Evolutionary conservation across 2,329 filamentous ascomycete genomes (phyloP), one percentile per base, ranked within the genome.

Genomic region (Tympanopsis confertula): DNA sequence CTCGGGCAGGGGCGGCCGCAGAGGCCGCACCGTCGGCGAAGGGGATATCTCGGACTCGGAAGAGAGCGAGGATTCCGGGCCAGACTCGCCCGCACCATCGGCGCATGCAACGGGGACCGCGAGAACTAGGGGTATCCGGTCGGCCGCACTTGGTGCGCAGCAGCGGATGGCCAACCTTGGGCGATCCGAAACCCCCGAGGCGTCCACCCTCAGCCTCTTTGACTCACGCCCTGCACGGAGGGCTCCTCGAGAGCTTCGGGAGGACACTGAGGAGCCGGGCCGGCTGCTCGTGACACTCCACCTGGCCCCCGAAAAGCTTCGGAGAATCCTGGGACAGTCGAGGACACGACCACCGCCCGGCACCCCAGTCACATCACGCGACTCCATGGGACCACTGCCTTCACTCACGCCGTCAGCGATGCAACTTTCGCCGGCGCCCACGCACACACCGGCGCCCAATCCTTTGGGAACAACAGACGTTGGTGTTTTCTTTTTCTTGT

Each of bases 121-220:
- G 26, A 75, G 89, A 44, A 94, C 87, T 5, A 75, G 89, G 54
- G 82, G 82, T 35, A 87, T 95, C 74, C 80, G 89, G 40, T 87
- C 86, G 38, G 89, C 89, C 13, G 89, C 89, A 13, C 81, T 79
- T 19, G 83, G 82, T 33, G 89, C 89, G 4, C 84, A 89, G 53
- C 85, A 86, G 45, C 82, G 88, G 39, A 91, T 96, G 76, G 81
- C 81, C 24, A 82, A 85, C 45, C 55, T 86, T 37, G 78, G 80
- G 36, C 80, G 91, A 42, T 95, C 88, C 20, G 85, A 89, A 54
- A 96, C 91, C 0, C 91, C 91, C 3, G 91, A 96, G 55, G 67
- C 79, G 22, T 7, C 22, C 22, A 26, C 7, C 22, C n/a, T n/a
- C 22, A n/a, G 7, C 47, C 78, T 78, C 49, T 76, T 84, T 49